Percentiles rank a stretch among this genome's conserved stretches.
These are phyloP conservation scores for Solanum clarkiae DNA, from an alignment of 257 asterid genomes.

Conservation along the genomic window DNA sequence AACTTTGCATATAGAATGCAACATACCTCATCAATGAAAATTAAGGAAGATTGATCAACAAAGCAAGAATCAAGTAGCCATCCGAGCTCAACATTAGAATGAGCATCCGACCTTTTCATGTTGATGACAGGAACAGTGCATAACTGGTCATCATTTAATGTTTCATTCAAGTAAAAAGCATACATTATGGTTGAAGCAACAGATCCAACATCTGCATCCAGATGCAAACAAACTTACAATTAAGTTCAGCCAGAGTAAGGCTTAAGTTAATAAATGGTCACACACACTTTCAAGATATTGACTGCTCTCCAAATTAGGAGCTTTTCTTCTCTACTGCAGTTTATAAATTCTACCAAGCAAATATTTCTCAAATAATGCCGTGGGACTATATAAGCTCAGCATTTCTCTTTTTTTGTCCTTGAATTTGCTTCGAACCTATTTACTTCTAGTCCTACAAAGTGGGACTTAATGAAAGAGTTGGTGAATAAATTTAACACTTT, in stretches of 20 bases:
- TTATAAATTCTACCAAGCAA: neutral
- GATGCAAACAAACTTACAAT: neutral
- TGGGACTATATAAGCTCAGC: neutral
- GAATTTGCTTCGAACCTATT: neutral
- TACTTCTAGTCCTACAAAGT: neutral
- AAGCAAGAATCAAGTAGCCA: constrained; percentile 75
- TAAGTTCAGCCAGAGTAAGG: neutral
- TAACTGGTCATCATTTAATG: constrained; percentile 25
- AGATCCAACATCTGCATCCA: constrained; percentile 62
- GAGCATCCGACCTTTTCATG: constrained; percentile 52
- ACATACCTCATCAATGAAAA: constrained; percentile 67
- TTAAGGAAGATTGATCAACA: constrained; percentile 49
- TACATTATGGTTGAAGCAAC: constrained; percentile 66
- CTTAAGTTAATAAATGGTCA: neutral
- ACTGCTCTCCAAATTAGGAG: neutral
- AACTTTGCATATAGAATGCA: neutral
- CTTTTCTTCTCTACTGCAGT: neutral
- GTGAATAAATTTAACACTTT: neutral
- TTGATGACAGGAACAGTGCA: constrained; percentile 71
- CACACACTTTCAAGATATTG: neutral
- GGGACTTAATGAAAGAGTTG: neutral
- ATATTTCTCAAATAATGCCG: neutral
- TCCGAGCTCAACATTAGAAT: constrained; percentile 39
- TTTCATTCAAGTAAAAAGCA: constrained; percentile 53
- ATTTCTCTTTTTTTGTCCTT: neutral